Base-by-base conservation (phyloP, 352 stramenopile species). In the Hyaloperonospora brassicae region DNA sequence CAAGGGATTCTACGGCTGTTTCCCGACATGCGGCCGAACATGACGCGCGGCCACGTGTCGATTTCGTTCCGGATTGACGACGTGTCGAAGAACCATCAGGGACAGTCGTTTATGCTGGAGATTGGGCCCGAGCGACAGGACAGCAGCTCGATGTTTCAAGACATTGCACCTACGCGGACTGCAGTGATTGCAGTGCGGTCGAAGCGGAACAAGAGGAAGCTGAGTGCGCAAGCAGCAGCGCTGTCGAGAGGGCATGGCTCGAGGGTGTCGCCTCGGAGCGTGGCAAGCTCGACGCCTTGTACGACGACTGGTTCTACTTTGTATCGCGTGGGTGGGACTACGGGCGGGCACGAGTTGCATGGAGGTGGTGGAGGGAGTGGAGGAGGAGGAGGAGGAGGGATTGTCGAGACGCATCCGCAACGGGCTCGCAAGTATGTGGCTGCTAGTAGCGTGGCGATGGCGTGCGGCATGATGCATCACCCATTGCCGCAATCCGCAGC, bases 61-160 rank as follows among this genome's bases (percentile, higher is more conserved):
- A 72, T 98, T 36, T 86, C 84, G n/a, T 95, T 98, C 61, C 87
- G 95, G 25, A 97, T 98, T 47, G 89, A 98, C 60, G 95, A 98
- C 62, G 92, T 98, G 41, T 97, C 85, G 17, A 98, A 98, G 74
- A 98, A 98, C 76, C 94, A 98, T 69, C 95, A 98, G 52, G 90
- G 88, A 40, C 91, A 98, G 75, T 87, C 80, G 24, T 98, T 98
- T 59, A 59, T 87, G 27, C 70, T 98, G 23, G 69, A 96, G 59
- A 79, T 98, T 36, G 79, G 77, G 17, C 82, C 93, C 0, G 87
- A 97, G 52, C 86, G 85, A 23, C 69, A 89, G 46, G 79, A 95
- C 31, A 74, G 72, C 22, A 86, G 75, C 38, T 76, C 72, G 35
- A 90, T 91, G 74, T 93, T 90, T 54, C 78, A 89, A 59, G 88